phyloP scores from a whole-genome alignment of 805 yeast species.

The Zygosaccharomyces rouxii region DNA sequence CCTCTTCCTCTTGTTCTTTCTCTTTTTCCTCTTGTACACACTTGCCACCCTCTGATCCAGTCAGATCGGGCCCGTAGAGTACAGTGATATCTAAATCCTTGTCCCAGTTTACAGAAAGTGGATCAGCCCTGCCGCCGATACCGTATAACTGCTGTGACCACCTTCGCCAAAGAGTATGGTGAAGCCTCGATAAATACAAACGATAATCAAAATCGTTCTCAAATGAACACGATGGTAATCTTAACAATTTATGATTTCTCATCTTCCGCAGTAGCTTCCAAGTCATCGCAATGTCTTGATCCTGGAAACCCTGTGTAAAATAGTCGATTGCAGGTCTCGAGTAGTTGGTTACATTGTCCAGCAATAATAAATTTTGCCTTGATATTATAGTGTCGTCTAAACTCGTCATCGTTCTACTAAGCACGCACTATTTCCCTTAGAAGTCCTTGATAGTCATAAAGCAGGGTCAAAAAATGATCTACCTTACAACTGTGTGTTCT shows the following conservation, averaged over 20 bases:
- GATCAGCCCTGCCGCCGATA: slow-evolving; percentile 63
- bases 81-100: slow-evolving; percentile 94
- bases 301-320: slow-evolving; percentile 24
- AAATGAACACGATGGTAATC: slow-evolving; percentile 35
- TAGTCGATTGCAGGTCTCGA: slow-evolving; percentile 30
- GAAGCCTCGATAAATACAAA: slow-evolving; percentile 47
- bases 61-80: slow-evolving; percentile 77
- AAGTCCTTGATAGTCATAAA: too few relatives aligned
- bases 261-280: slow-evolving; percentile 44
- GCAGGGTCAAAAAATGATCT: neutral
- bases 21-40: slow-evolving; percentile 1
- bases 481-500: neutral
- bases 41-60: slow-evolving; percentile 2
- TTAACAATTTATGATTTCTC: slow-evolving; percentile 31
- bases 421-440: neutral
- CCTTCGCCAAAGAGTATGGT: slow-evolving; percentile 89
- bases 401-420: slow-evolving; percentile 22
- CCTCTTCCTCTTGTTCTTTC: slow-evolving; percentile 2
- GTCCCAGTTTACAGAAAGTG: slow-evolving; percentile 86
- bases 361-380: slow-evolving; percentile 27
- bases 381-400: slow-evolving; percentile 33
- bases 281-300: slow-evolving; percentile 16
- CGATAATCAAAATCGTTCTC: slow-evolving; percentile 31
- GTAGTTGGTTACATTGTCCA: slow-evolving; percentile 34
- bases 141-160: slow-evolving; percentile 80